These are phyloP conservation scores for Gaertneriomyces semiglobifer DNA, from an alignment of 192 early-diverging fungal genomes.

Conservation along the genomic window DNA sequence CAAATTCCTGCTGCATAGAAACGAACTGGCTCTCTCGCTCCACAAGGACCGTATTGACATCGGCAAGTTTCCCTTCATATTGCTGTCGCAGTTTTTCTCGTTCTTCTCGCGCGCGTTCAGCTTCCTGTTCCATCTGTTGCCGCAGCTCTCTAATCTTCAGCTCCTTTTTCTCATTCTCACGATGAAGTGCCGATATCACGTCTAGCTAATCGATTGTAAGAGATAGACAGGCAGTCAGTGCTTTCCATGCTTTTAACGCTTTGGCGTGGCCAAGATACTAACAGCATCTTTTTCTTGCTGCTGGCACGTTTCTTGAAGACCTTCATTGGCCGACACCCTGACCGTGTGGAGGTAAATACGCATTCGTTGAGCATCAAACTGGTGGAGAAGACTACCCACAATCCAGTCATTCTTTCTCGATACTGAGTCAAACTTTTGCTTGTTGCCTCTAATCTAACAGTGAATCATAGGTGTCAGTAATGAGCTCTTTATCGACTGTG, in stretches of 20 bases:
- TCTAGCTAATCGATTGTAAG: constrained; percentile 43
- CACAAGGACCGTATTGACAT: constrained; percentile 42
- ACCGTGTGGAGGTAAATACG: background rate
- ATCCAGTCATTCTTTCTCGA: constrained; percentile 41
- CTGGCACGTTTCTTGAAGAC: constrained; percentile 48
- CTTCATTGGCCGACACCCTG: constrained; percentile 48
- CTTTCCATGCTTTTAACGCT: background rate
- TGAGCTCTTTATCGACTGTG: too few species aligned
- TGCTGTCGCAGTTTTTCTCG: constrained; percentile 40
- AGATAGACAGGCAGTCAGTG: constrained; percentile 2
- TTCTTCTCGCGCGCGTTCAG: constrained; percentile 28
- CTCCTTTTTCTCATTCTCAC: constrained; percentile 54
- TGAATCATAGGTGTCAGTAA: background rate
- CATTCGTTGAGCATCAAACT: background rate
- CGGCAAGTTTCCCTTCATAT: constrained; percentile 44
- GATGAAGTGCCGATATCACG: constrained; percentile 58
- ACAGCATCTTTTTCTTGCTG: constrained; percentile 64
- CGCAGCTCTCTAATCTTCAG: constrained; percentile 39
- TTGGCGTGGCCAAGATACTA: background rate
- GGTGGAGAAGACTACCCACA: constrained; percentile 30
- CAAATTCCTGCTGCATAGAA: constrained; percentile 63
- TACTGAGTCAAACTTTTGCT: constrained; percentile 40
- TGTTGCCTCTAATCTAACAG: constrained; percentile 46
- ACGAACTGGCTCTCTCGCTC: constrained; percentile 60
- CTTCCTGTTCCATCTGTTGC: constrained; percentile 40